A percentile compares a stretch with the other conserved stretches of the same genome.
These are phyloP conservation scores for Colletotrichum trifolii DNA, from an alignment of 2,329 filamentous ascomycete species.

Conservation along the genomic window DNA sequence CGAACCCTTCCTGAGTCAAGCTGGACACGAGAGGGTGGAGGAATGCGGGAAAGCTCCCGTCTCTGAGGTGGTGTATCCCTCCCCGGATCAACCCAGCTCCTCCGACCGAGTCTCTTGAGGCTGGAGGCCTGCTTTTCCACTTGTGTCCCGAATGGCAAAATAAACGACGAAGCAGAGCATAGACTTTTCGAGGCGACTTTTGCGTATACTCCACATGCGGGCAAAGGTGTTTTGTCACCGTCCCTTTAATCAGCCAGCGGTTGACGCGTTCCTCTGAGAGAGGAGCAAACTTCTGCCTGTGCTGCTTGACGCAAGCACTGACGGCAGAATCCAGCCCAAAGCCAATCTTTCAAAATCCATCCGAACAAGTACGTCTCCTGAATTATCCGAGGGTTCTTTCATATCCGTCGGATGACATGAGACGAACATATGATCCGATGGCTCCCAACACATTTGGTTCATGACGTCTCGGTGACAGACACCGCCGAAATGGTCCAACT, in stretches of 20 bases:
- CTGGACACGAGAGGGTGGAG: neutral
- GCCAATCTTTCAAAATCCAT: neutral
- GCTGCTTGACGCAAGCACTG: neutral
- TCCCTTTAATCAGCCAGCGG: no score
- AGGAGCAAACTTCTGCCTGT: neutral
- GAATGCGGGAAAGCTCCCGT: neutral
- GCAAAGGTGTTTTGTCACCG: no score
- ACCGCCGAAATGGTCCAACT: neutral
- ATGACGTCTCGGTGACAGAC: conserved; percentile 18
- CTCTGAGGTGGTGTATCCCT: neutral
- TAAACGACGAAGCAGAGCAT: neutral
- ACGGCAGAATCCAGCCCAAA: neutral
- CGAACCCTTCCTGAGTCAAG: no score
- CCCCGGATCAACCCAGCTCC: conserved; percentile 19
- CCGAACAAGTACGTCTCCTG: no score
- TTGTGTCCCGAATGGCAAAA: conserved; percentile 2
- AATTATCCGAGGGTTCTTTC: neutral
- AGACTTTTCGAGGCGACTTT: no score
- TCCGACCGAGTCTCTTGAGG: neutral
- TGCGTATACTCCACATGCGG: no score
- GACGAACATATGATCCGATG: neutral
- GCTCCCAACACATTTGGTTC: neutral
- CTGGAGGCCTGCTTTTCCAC: neutral
- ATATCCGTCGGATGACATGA: neutral
- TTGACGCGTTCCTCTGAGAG: neutral